Evolutionary conservation across 768 basidiomycete genomes (phyloP).

Genomic region (Agaricus sinodeliciosus): DNA sequence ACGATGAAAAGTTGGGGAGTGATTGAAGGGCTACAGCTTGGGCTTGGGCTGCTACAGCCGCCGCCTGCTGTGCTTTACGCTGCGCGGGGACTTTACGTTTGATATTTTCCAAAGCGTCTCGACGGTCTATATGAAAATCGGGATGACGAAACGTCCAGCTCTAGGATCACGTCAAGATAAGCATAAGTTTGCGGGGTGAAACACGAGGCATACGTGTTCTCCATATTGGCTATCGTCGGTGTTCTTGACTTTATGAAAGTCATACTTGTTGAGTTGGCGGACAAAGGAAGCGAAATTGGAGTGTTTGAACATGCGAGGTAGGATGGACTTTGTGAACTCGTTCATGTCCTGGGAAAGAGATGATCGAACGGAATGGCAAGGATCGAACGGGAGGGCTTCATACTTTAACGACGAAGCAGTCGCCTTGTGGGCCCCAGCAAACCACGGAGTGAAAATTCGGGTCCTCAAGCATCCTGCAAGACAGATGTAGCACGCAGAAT

Average conservation of each 20-base stretch:
- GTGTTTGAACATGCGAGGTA: constrained; percentile 92
- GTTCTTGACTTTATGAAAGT: constrained; percentile 95
- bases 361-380: not conserved
- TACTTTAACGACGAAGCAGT: constrained; percentile 87
- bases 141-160: constrained; percentile 58
- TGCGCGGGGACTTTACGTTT: constrained; percentile 54
- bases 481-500: not conserved
- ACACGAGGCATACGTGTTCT: constrained; percentile 38
- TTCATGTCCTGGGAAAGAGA: constrained; percentile 65
- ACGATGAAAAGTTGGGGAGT: constrained; percentile 17
- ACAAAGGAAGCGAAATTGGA: constrained; percentile 93
- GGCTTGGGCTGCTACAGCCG: constrained; percentile 5
- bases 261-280: constrained; percentile 92
- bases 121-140: constrained; percentile 49
- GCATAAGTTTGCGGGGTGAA: not conserved
- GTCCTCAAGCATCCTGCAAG: constrained; percentile 81
- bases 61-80: constrained; percentile 37
- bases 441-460: constrained; percentile 65
- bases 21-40: constrained; percentile 10
- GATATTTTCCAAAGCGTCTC: constrained; percentile 51
- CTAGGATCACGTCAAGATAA: constrained; percentile 17
- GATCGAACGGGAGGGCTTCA: constrained; percentile 7
- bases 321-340: constrained; percentile 86
- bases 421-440: constrained; percentile 77
- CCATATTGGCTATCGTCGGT: constrained; percentile 72